Conservation (phyloP, 495 filamentous ascomycete genomes). For the Parmelia sp. region DNA sequence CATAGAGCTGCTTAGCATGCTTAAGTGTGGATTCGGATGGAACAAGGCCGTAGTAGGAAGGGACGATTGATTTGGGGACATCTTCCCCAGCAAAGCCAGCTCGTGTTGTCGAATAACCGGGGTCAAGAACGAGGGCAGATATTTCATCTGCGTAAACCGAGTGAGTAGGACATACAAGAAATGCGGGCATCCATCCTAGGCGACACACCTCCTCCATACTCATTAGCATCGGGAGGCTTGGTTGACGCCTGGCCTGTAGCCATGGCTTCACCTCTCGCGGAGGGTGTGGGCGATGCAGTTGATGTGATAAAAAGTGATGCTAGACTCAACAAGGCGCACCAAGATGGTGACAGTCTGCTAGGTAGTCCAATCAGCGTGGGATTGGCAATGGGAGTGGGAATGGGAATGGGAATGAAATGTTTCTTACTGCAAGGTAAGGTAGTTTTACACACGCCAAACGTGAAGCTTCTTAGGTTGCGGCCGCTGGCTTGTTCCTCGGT, state of each 20-base stretch:
- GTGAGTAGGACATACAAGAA: background rate
- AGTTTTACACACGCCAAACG: background rate
- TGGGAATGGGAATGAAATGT: too few species aligned
- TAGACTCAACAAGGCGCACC: too few species aligned
- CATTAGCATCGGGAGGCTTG: slow-evolving; percentile 55
- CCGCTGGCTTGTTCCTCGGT: slow-evolving; percentile 8
- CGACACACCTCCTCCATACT: slow-evolving; percentile 76
- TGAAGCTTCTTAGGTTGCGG: background rate
- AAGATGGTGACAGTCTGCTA: too few species aligned
- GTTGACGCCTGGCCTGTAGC: slow-evolving; percentile 29
- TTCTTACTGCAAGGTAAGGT: background rate
- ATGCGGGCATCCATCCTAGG: slow-evolving; percentile 12
- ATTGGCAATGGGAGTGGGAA: too few species aligned
- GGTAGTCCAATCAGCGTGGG: too few species aligned
- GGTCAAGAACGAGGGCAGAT: slow-evolving; percentile 91
- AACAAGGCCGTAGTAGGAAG: slow-evolving; percentile 73
- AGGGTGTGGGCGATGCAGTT: background rate
- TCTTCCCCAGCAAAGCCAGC: slow-evolving; percentile 98
- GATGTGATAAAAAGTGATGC: too few species aligned
- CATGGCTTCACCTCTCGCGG: slow-evolving; percentile 1
- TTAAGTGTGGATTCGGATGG: slow-evolving; percentile 44
- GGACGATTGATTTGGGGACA: slow-evolving; percentile 84
- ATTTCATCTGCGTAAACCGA: slow-evolving; percentile 69
- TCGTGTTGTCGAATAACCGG: slow-evolving; percentile 82
- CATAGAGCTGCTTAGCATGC: slow-evolving; percentile 61